Percentiles rank a stretch among this genome's conserved stretches.
Evolutionary conservation across 306 rosid species (phyloP).

Genomic region (Gastrolobium bilobum): DNA sequence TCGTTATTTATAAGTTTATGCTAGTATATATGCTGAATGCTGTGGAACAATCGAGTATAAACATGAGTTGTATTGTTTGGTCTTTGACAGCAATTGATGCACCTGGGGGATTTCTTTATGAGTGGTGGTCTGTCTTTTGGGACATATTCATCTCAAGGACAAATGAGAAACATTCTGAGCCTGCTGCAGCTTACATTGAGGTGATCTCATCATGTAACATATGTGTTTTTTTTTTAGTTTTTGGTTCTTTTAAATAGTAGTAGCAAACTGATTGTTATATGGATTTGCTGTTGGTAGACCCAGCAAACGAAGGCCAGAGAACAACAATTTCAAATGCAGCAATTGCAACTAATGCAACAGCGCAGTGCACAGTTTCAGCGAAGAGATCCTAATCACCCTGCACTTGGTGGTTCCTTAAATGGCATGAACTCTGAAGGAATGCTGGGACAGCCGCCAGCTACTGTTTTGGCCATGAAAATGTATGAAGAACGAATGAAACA

Average conservation of each 20-base stretch:
- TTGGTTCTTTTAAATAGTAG: constrained; percentile 21
- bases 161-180: constrained; percentile 86
- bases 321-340: constrained; percentile 84
- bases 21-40: constrained; percentile 6
- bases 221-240: neutral
- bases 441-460: constrained; percentile 84
- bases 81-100: constrained; percentile 93
- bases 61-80: constrained; percentile 35
- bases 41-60: constrained; percentile 9
- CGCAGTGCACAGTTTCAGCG: constrained; percentile 76
- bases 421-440: constrained; percentile 84
- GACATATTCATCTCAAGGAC: constrained; percentile 92
- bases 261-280: constrained; percentile 32
- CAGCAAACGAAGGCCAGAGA: constrained; percentile 84
- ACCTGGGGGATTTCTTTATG: constrained; percentile 92
- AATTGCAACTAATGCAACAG: constrained; percentile 82
- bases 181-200: constrained; percentile 92
- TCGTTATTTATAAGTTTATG: neutral
- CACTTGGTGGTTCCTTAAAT: constrained; percentile 72
- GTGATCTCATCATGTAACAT: constrained; percentile 48
- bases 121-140: constrained; percentile 99
- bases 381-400: constrained; percentile 78
- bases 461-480: constrained; percentile 84
- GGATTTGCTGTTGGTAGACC: constrained; percentile 57
- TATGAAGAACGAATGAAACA: constrained; percentile 88